phyloP scores from a whole-genome alignment of 352 stramenopile genomes.

The Saprolegnia diclina region DNA sequence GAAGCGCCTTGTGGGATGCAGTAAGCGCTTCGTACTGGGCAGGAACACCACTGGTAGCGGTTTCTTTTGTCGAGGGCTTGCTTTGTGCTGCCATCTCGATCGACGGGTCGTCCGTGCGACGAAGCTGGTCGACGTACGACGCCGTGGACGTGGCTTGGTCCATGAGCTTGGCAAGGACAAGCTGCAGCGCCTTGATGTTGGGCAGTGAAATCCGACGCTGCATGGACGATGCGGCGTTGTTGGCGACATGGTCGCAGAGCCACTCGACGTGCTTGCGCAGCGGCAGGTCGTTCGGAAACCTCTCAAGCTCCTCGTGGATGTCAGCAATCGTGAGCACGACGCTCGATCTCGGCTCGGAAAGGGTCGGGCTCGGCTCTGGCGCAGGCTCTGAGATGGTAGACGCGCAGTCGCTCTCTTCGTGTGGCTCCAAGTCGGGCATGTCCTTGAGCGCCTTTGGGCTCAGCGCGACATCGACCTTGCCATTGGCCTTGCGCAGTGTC shows the following conservation, averaged over 20 bases:
- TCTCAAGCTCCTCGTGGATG: background rate
- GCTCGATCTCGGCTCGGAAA: background rate
- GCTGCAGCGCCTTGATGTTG: background rate
- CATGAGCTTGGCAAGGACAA: background rate
- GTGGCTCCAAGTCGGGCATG: background rate
- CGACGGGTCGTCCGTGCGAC: background rate
- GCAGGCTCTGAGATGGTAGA: background rate
- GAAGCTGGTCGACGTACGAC: background rate
- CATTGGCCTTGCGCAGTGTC: background rate
- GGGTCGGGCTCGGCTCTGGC: background rate
- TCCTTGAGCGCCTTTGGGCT: background rate
- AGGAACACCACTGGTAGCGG: no score
- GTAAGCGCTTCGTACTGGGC: no score
- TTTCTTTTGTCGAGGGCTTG: no score
- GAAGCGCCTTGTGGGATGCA: no score
- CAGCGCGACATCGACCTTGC: background rate
- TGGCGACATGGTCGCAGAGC: background rate
- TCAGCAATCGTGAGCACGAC: background rate
- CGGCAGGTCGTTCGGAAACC: background rate
- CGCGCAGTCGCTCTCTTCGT: background rate
- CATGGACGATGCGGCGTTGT: background rate
- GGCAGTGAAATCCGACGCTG: background rate
- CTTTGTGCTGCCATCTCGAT: background rate
- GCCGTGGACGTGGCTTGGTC: background rate
- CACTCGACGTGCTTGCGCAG: background rate